phyloP scores from a whole-genome alignment of 1,139 yeast species.

The Petasospora rhodanensis region DNA sequence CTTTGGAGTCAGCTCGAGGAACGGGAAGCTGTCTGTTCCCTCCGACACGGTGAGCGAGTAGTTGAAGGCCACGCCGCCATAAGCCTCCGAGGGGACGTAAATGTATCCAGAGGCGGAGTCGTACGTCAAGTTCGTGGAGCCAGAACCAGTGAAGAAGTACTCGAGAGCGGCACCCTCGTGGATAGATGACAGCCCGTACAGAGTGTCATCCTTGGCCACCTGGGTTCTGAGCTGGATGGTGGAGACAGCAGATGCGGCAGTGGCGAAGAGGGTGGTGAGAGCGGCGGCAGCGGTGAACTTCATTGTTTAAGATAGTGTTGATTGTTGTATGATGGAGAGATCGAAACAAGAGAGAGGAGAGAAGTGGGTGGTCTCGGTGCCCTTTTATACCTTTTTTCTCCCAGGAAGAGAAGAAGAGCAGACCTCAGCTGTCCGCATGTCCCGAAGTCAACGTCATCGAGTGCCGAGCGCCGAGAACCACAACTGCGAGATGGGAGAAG shows the following conservation, averaged over 20 bases:
- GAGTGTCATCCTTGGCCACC: background rate
- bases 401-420: no score
- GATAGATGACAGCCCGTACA: slow-evolving; percentile 25
- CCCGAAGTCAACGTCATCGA: no score
- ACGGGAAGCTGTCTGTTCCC: slow-evolving; percentile 8
- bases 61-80: background rate
- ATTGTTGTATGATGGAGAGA: no score
- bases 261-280: no score
- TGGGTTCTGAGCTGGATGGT: slow-evolving; percentile 2
- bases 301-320: slow-evolving; percentile 6
- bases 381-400: no score
- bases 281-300: background rate
- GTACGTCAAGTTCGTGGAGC: slow-evolving; percentile 3
- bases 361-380: no score
- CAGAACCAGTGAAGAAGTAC: slow-evolving; percentile 7
- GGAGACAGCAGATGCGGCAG: slow-evolving; percentile 2
- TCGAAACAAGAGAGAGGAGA: no score
- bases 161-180: slow-evolving; percentile 17
- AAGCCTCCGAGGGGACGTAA: slow-evolving; percentile 1
- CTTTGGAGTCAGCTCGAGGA: slow-evolving; percentile 3
- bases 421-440: no score
- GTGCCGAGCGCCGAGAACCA: no score
- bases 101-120: slow-evolving; percentile 5
- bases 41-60: slow-evolving; percentile 2
- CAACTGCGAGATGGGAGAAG: no score